Percentiles rank a stretch among this genome's conserved stretches.
phyloP scores from a whole-genome alignment of 2,329 filamentous ascomycete genomes.

The Botrytis fragariae region DNA sequence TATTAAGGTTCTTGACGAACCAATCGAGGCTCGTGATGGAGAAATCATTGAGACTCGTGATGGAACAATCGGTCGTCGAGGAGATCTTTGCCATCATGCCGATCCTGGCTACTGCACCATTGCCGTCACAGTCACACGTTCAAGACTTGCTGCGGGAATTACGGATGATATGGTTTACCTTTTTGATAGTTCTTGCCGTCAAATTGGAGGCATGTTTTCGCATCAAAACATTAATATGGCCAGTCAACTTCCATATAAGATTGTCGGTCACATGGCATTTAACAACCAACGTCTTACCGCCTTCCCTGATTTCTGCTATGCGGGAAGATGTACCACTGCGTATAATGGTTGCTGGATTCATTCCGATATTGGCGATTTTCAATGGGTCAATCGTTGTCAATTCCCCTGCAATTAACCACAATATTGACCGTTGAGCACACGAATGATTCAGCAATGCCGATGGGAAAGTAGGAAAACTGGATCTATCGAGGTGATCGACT shows the following conservation, averaged over 20 bases:
- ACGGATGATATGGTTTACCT: not conserved
- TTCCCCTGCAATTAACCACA: not conserved
- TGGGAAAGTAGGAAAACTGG: no score
- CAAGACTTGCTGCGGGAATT: not conserved
- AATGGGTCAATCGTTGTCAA: not conserved
- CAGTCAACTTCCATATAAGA: conserved; percentile 12
- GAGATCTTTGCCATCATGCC: not conserved
- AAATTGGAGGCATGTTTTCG: not conserved
- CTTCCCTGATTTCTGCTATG: not conserved
- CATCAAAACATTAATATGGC: not conserved
- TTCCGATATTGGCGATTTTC: not conserved
- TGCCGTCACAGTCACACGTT: not conserved
- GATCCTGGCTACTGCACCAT: not conserved
- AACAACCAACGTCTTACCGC: not conserved
- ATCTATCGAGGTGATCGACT: not conserved
- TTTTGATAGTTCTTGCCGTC: not conserved
- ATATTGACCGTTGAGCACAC: not conserved
- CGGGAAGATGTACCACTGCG: not conserved
- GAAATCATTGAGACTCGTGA: not conserved
- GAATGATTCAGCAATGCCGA: not conserved
- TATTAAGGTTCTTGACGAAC: not conserved
- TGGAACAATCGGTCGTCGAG: not conserved
- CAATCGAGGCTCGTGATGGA: not conserved
- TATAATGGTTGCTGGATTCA: not conserved
- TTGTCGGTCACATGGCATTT: not conserved